A percentile compares a stretch with the other conserved stretches of the same genome.
Conservation (phyloP, 2,329 filamentous ascomycete genomes). For the Grosmannia clavigera region DNA sequence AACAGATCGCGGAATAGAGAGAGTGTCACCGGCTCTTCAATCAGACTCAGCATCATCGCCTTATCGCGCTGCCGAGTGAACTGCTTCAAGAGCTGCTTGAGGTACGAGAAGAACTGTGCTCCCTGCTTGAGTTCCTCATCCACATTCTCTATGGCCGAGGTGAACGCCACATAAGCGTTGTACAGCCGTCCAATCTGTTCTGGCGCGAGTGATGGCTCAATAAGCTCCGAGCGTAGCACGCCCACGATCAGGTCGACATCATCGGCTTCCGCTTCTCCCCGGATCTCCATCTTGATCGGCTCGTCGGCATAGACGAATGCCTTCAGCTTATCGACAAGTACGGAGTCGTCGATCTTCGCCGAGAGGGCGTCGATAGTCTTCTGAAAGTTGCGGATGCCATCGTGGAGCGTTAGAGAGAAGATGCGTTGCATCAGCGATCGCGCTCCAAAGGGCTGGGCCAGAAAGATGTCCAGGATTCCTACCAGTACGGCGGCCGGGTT, state of each 20-base stretch:
- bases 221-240: constrained; percentile 65
- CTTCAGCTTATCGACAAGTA: constrained; percentile 71
- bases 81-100: constrained; percentile 91
- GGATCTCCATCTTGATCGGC: constrained; percentile 58
- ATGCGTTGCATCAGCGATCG: constrained; percentile 88
- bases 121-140: constrained; percentile 82
- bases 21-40: constrained; percentile 95
- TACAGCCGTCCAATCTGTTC: constrained; percentile 75
- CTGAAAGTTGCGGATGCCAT: constrained; percentile 79
- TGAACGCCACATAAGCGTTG: constrained; percentile 95
- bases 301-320: constrained; percentile 67
- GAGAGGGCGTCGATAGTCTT: constrained; percentile 70
- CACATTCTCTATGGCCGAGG: constrained; percentile 80
- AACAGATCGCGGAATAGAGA: constrained; percentile 92
- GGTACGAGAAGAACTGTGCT: constrained; percentile 81
- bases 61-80: constrained; percentile 88
- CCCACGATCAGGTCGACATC: constrained; percentile 76
- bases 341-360: constrained; percentile 66
- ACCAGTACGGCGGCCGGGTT: constrained; percentile 97
- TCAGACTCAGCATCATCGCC: constrained; percentile 89
- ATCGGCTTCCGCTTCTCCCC: constrained; percentile 60
- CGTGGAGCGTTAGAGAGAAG: constrained; percentile 80
- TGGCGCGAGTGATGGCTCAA: constrained; percentile 57
- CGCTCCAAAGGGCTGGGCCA: constrained; percentile 87
- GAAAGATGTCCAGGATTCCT: constrained; percentile 85